These are phyloP conservation scores for Didymella segeticola DNA, from an alignment of 2,329 filamentous ascomycete species.

Conservation along the genomic window DNA sequence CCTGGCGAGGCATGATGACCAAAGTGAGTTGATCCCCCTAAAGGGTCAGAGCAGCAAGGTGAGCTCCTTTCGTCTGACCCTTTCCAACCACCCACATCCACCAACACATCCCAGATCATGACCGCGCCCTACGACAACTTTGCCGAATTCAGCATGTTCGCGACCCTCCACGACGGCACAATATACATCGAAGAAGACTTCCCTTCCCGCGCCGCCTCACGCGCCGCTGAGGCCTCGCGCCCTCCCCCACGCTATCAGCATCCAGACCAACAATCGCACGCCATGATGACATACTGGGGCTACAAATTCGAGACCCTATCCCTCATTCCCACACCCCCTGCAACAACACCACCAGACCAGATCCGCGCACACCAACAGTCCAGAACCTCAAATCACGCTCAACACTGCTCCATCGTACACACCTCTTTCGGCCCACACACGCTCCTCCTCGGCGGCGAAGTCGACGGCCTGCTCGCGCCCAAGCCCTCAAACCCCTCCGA, in stretches of 20 bases:
- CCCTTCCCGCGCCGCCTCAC: constrained; percentile 69
- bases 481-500: constrained; percentile 25
- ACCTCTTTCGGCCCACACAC: constrained; percentile 81
- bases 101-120: constrained; percentile 70
- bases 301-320: constrained; percentile 96
- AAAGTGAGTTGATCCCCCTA: constrained; percentile 65
- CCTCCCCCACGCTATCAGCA: constrained; percentile 45
- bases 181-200: constrained; percentile 91
- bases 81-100: neutral
- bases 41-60: constrained; percentile 11
- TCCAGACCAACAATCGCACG: constrained; percentile 67
- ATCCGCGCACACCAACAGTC: constrained; percentile 78
- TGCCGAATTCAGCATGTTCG: constrained; percentile 93
- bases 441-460: constrained; percentile 88
- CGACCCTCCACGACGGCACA: constrained; percentile 83
- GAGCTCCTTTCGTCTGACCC: constrained; percentile 25
- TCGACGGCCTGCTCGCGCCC: constrained; percentile 70
- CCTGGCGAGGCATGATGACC: constrained; percentile 98
- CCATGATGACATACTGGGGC: constrained; percentile 93
- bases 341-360: constrained; percentile 74
- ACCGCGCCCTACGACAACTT: constrained; percentile 80
- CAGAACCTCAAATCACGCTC: constrained; percentile 84
- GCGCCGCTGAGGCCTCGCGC: constrained; percentile 52
- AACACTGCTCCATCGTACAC: constrained; percentile 93
- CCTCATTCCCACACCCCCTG: constrained; percentile 79